A percentile compares a stretch with the other conserved stretches of the same genome.
Evolutionary conservation across 129 eudicot genomes (phyloP).

Genomic region (Sambucus nigra): DNA sequence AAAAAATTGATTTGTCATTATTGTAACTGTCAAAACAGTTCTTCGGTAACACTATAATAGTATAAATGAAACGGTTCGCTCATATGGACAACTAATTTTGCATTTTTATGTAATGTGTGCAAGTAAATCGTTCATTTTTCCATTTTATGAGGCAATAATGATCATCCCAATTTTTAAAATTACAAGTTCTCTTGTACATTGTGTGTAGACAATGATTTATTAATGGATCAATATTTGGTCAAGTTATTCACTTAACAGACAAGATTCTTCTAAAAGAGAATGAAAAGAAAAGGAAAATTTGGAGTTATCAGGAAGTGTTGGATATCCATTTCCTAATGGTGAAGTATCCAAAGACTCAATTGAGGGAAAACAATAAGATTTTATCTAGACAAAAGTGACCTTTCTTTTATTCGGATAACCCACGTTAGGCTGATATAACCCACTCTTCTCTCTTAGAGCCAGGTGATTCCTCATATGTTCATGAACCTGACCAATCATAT

Average conservation of each 20-base stretch:
- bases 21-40: no score
- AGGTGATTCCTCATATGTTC: conserved; percentile 44
- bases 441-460: conserved; percentile 36
- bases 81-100: no score
- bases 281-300: conserved; percentile 26
- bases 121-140: no score
- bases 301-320: conserved; percentile 22
- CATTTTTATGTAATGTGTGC: no score
- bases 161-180: not conserved
- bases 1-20: no score
- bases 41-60: no score
- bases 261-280: conserved; percentile 34
- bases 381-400: conserved; percentile 22
- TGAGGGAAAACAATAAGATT: conserved; percentile 23
- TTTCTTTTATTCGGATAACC: conserved; percentile 40
- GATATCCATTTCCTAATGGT: conserved; percentile 23
- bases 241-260: conserved; percentile 55
- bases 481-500: conserved; percentile 65
- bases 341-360: conserved; percentile 22
- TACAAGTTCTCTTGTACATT: not conserved
- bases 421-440: conserved; percentile 15
- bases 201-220: not conserved
- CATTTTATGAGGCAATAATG: conserved; percentile 32
- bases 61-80: no score
- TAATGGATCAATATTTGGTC: conserved; percentile 9